These are phyloP conservation scores for Podospora fimiseda DNA, from an alignment of 495 filamentous ascomycete genomes.

Conservation along the genomic window DNA sequence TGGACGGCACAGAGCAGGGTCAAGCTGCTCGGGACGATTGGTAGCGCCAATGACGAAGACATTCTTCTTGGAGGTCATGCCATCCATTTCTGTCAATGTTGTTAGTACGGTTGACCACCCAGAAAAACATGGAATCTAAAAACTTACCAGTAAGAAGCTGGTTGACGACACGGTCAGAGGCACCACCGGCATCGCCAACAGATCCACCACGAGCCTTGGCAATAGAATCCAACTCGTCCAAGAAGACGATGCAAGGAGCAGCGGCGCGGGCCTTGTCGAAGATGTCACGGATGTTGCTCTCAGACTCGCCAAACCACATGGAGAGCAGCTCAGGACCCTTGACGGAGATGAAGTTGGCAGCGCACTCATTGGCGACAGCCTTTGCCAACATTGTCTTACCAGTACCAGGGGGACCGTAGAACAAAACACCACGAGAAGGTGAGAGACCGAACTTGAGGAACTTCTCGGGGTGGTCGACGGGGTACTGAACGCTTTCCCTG, in stretches of 20 bases:
- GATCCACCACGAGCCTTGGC: conserved; percentile 99
- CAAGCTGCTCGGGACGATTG: conserved; percentile 96
- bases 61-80: conserved; percentile 99
- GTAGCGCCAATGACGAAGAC: conserved; percentile 99
- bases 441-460: conserved; percentile 99
- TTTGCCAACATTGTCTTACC: conserved; percentile 99
- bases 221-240: conserved; percentile 97
- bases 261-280: conserved; percentile 99
- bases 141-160: conserved; percentile 92
- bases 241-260: conserved; percentile 97
- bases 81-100: conserved; percentile 75
- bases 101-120: conserved; percentile 40
- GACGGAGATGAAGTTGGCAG: conserved; percentile 98
- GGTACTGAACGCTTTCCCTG: conserved; percentile 98
- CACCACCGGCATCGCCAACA: conserved; percentile 92
- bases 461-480: conserved; percentile 98
- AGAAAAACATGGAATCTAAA: not conserved
- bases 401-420: conserved; percentile 97
- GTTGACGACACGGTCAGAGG: conserved; percentile 98
- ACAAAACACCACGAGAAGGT: conserved; percentile 95
- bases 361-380: conserved; percentile 97
- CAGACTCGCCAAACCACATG: conserved; percentile 99
- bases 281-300: conserved; percentile 99
- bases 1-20: conserved; percentile 94
- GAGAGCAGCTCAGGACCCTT: conserved; percentile 97